phyloP scores from a whole-genome alignment of 352 stramenopile genomes.

The Phytopythium aichiense region DNA sequence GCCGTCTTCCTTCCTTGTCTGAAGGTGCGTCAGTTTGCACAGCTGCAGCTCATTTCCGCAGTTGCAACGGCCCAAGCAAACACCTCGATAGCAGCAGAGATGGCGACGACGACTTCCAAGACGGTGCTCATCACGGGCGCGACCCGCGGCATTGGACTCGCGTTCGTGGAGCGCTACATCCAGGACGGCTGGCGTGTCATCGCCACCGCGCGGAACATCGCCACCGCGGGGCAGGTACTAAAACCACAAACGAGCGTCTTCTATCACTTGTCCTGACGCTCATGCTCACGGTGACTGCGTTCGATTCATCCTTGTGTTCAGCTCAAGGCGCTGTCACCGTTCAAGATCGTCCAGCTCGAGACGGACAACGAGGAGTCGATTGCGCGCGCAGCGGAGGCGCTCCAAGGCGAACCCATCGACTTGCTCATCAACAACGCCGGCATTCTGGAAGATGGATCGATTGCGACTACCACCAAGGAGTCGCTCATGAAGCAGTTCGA shows the following conservation, averaged over 20 bases:
- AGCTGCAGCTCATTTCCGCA: neutral
- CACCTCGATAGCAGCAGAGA: neutral
- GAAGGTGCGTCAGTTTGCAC: neutral
- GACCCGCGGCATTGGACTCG: constrained; percentile 37
- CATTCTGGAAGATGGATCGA: constrained; percentile 17
- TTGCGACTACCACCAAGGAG: constrained; percentile 33
- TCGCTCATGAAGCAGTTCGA: constrained; percentile 47
- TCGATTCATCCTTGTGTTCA: neutral
- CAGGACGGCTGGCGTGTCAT: constrained; percentile 39
- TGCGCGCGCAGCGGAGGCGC: constrained; percentile 20
- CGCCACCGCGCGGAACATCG: constrained; percentile 14
- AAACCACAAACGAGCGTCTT: no score
- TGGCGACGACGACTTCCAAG: constrained; percentile 14
- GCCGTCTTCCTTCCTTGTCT: neutral
- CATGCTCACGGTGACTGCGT: neutral
- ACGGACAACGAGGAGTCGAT: constrained; percentile 34
- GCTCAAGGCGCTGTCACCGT: constrained; percentile 17
- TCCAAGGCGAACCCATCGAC: constrained; percentile 42
- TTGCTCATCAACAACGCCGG: constrained; percentile 61
- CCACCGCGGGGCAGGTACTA: constrained; percentile 2
- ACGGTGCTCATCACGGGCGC: constrained; percentile 44
- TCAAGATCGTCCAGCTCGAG: constrained; percentile 41
- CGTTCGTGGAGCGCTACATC: constrained; percentile 35
- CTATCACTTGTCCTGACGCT: no score
- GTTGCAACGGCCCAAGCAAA: neutral